Conservation (phyloP, 306 rosid genomes). For the Cucumis hystrix region DNA sequence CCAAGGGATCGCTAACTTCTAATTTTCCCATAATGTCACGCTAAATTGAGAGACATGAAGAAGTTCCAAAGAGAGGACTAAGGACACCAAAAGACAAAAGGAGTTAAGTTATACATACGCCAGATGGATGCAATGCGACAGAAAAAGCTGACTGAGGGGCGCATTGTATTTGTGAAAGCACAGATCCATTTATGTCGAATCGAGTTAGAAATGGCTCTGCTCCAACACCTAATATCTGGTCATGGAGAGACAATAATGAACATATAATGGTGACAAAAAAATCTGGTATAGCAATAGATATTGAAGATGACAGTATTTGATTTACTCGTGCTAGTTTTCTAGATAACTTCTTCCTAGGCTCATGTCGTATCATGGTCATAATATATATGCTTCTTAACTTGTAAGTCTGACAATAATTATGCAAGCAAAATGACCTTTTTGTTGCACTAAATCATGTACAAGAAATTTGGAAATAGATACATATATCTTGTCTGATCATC, state of each 20-base stretch:
- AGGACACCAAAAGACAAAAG: not conserved
- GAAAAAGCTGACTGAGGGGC: constrained; percentile 76
- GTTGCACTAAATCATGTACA: not conserved
- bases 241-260: not conserved
- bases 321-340: not conserved
- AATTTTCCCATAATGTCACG: not conserved
- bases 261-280: not conserved
- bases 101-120: constrained; percentile 36
- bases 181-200: constrained; percentile 57
- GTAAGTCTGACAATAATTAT: not conserved
- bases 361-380: not conserved
- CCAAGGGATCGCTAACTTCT: not conserved
- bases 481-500: not conserved
- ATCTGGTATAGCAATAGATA: not conserved
- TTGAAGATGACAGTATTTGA: not conserved
- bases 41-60: not conserved
- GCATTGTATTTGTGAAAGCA: constrained; percentile 84
- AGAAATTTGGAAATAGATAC: not conserved
- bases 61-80: not conserved
- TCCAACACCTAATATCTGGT: constrained; percentile 72
- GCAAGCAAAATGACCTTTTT: not conserved
- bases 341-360: not conserved
- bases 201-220: constrained; percentile 71
- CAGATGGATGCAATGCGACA: constrained; percentile 59
- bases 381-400: not conserved